These are phyloP conservation scores for Colletotrichum cuscutae DNA, from an alignment of 2,329 filamentous ascomycete genomes.

Conservation along the genomic window DNA sequence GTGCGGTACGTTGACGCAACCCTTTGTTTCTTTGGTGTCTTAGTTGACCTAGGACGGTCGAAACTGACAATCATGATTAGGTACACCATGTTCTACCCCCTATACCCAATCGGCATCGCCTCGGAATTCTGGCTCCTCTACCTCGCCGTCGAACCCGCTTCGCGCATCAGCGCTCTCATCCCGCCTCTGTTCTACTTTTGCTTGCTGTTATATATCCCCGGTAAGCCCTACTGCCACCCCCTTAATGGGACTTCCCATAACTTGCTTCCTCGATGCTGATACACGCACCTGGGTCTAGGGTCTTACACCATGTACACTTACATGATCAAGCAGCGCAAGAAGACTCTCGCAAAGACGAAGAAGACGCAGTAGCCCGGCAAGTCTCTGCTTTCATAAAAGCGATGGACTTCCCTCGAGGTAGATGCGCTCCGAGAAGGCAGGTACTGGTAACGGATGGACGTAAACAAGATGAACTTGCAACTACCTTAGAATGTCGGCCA, in stretches of 20 bases:
- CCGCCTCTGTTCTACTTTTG: conserved; percentile 72
- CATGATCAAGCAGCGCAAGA: conserved; percentile 91
- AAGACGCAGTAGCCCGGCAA: background rate
- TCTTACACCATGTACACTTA: conserved; percentile 88
- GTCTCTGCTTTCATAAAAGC: too few species aligned
- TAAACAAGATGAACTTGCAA: too few species aligned
- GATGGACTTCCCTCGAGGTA: background rate
- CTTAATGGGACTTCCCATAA: too few species aligned
- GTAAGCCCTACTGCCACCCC: conserved; percentile 56
- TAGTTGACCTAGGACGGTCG: too few species aligned
- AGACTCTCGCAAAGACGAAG: conserved; percentile 70
- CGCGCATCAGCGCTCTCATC: conserved; percentile 55
- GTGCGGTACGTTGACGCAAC: conserved; percentile 58
- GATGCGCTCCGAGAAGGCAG: too few species aligned
- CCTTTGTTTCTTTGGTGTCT: too few species aligned
- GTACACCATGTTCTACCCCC: conserved; percentile 84
- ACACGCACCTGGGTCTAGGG: background rate
- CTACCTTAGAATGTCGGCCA: too few species aligned
- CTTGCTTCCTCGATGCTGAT: background rate
- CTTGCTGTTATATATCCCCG: conserved; percentile 81
- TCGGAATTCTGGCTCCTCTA: conserved; percentile 88
- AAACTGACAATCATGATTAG: too few species aligned
- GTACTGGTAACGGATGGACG: too few species aligned
- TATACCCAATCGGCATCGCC: conserved; percentile 91
- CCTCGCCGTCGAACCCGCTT: conserved; percentile 70